Evolutionary conservation across 2,329 filamentous ascomycete genomes (phyloP), one percentile per base, ranked within the genome.

Genomic region (Claviceps paspali): DNA sequence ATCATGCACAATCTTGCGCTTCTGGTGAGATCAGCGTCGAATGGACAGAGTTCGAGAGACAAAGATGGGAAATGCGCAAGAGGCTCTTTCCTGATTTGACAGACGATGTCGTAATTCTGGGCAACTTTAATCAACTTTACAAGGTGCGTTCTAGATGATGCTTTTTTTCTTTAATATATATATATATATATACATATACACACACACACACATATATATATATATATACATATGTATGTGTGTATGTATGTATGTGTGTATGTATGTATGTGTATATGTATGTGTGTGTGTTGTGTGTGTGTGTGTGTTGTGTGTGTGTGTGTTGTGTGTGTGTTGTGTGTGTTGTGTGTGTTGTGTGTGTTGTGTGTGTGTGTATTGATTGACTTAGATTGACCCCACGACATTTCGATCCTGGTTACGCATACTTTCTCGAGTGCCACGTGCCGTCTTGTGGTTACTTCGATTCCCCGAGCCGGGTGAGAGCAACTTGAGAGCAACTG

Each of bases 51-150:
- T 88, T 96, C 58, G 82, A 88, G 55, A 61, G 63, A 17, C 72
- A 80, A 40, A 72, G 91, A 44, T 96, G 91, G 88, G 69, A 73
- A 46, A 94, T 96, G 86, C 79, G 91, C 22, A 92, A 87, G 52
- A 78, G 92, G 49, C 61, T 98, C 28, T 98, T 98, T 50, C 91
- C 91, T 0, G 67, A 72, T 14, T 64, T 98, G 10, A 65, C 76
- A 3, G 82, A 96, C 49, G 79, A 94, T 53, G 73, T 76, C 15
- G 77, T 98, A 49, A 95, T 98, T 49, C 70, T 98, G 41, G 91
- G 85, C 6, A 98, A 98, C 58, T 98, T 98, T 61, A 98, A 98
- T 53, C 91, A 98, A 57, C 67, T 98, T 23, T 98, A 98, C 64
- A 98, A 98, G 76, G 87, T 91, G 65, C 45, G 66, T 38, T 12